Base-by-base conservation (phyloP, 2,329 filamentous ascomycete species). In the Sordariomycetes sp. region DNA sequence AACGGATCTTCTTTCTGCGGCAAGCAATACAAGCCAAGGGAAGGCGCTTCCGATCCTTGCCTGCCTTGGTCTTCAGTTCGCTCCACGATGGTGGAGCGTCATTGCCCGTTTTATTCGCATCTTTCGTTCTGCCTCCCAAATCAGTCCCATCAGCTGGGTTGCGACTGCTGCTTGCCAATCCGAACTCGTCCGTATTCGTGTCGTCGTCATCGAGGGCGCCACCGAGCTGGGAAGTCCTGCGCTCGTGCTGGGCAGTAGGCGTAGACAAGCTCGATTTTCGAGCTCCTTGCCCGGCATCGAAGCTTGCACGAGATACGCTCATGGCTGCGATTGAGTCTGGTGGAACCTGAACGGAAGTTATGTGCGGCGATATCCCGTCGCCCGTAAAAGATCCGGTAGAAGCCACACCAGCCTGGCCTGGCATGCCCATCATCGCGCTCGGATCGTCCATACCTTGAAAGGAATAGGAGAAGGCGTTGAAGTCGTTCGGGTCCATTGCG, bases 1-100 rank as follows among this genome's bases (percentile, higher is more conserved):
- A 98, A 34, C 90, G 79, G 42, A 98, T 96, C 66, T 98, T 98
- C 65, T 98, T 98, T 49, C 92, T 75, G 21, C 92, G 77, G 52
- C 92, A 98, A 24, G 88, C 88, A 48, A 96, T 95, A 54, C 92
- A 98, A 12, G 92, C 92, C 34, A 96, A 67, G 3, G 92, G 92
- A 21, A 98, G 64, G 28, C 92, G 74, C 58, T 96, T 96, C 34
- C 92, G 76, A 56, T 96, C 92, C 57, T 96, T 98, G 12, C 92
- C 92, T 3, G 92, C 92, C 57, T 90, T 90, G 4, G 84, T 90
- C 57, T 90, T 90, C 42, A 88, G 65, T 52, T 90, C 84, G 46
- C 77, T 88, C 84, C 84, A 90, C 11, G 79, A 66, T 11, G 81
- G 78, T 8, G 71, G 63, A 8, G 69, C 63, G 33, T 37, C 29